Evolutionary conservation across 805 yeast genomes (phyloP).

Genomic region (Teunomyces cretensis): DNA sequence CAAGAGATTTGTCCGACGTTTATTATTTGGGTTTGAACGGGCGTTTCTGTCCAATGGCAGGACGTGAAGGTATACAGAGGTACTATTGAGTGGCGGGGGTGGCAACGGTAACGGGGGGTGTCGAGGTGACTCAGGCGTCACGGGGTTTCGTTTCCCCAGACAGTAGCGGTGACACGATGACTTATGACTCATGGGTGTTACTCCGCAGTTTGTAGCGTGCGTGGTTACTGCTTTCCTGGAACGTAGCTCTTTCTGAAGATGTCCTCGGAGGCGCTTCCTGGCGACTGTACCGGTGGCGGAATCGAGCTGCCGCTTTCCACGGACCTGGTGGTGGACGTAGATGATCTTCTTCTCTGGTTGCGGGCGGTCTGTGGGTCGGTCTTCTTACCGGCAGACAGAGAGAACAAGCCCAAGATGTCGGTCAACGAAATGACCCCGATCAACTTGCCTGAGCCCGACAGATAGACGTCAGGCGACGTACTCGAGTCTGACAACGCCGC

Average conservation of each 20-base stretch:
- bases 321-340: constrained; percentile 22
- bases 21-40: too few relatives aligned
- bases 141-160: too few relatives aligned
- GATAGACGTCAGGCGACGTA: constrained; percentile 23
- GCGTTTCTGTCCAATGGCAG: too few relatives aligned
- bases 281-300: background rate
- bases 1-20: too few relatives aligned
- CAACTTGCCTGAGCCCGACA: constrained; percentile 74
- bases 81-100: too few relatives aligned
- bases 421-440: constrained; percentile 92
- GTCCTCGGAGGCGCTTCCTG: background rate
- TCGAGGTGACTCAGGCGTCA: too few relatives aligned
- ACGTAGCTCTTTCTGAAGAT: background rate
- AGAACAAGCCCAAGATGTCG: constrained; percentile 80
- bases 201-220: too few relatives aligned
- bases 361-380: constrained; percentile 88
- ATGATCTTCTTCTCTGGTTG: constrained; percentile 76
- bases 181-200: too few relatives aligned
- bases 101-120: too few relatives aligned
- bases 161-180: too few relatives aligned
- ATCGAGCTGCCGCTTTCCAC: background rate
- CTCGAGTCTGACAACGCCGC: constrained; percentile 13
- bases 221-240: too few relatives aligned
- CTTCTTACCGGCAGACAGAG: constrained; percentile 60
- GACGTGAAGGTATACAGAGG: too few relatives aligned